Evolutionary conservation across 805 yeast genomes (phyloP), one percentile per base, ranked within the genome.

Genomic region (Teunomyces barrocoloradensis): DNA sequence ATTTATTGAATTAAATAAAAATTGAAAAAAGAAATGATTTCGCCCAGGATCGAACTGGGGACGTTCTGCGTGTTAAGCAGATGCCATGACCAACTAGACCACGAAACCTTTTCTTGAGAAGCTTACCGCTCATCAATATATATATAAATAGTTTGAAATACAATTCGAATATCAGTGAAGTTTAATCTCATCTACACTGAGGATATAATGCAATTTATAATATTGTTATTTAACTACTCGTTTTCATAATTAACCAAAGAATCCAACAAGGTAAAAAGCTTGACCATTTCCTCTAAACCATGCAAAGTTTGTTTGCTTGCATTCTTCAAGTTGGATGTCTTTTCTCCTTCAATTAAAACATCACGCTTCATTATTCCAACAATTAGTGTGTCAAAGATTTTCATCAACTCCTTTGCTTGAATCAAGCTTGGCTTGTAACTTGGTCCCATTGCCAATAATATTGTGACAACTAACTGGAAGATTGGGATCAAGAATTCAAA

Each of bases 1-100:
- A 18, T 4, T 18, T 25, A 25, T 25, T 25, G 3, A 7, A 9
- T 25, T 6, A 25, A 10, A 4, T 28, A 13, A 11, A 10, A 39
- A 28, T 29, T 29, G n/a, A 40, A 49, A 18, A 18, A 18, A 50
- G 30, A 45, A 27, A 20, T 90, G 97, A 89, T 86, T 89, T 85
- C 87, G 90, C 97, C 97, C 97, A 90, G 97, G 97, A 89, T 92
- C 97, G 97, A 92, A 92, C 97, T 90, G 97, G 97, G 97, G 97
- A 92, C 97, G 90, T 88, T 88, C 94, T 89, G 96, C 97, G 97
- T 91, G 97, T 91, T 89, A 91, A 89, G 97, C 97, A 90, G 94
- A 88, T 87, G 97, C 96, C 97, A 91, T 91, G 83, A 90, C 97
- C 97, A 75, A 90, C 96, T 90, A 90, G 96, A 90, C 97, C 97